phyloP scores from a whole-genome alignment of 2,329 filamentous ascomycete genomes.

The Calycina herbarum region DNA sequence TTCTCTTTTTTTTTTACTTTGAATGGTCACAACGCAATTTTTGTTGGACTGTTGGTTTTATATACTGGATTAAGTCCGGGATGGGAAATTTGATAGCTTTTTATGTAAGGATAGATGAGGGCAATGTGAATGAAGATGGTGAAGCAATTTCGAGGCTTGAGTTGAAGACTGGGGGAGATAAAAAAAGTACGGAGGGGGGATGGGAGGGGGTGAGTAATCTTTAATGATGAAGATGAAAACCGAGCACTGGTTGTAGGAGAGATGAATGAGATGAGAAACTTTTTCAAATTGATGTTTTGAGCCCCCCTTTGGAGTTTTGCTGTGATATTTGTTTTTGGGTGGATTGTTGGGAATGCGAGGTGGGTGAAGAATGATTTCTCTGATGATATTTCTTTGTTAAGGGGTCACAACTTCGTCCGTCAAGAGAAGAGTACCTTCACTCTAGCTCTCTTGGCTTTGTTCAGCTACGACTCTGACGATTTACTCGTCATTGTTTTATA shows the following conservation, averaged over 20 bases:
- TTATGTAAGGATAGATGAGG: neutral
- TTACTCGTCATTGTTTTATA: too few species aligned
- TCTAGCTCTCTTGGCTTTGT: too few species aligned
- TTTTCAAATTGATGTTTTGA: neutral
- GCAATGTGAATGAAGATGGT: neutral
- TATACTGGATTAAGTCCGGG: neutral
- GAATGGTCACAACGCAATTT: neutral
- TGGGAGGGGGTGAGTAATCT: neutral
- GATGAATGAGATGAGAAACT: neutral
- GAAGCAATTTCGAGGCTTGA: neutral
- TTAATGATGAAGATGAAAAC: neutral
- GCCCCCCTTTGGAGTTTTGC: too few species aligned
- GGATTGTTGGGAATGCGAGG: too few species aligned
- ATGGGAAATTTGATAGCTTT: neutral
- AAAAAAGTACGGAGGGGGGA: neutral
- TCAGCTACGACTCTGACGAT: too few species aligned
- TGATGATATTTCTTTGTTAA: too few species aligned
- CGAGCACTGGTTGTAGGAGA: neutral
- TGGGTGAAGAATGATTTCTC: too few species aligned
- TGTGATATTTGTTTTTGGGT: too few species aligned
- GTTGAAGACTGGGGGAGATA: neutral
- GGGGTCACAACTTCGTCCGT: too few species aligned
- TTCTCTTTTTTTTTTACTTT: neutral
- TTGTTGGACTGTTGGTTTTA: neutral
- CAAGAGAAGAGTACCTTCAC: too few species aligned